A percentile compares a stretch with the other conserved stretches of the same genome.
Evolutionary conservation across 2,329 filamentous ascomycete genomes (phyloP).

Genomic region (Fusarium lateritium): DNA sequence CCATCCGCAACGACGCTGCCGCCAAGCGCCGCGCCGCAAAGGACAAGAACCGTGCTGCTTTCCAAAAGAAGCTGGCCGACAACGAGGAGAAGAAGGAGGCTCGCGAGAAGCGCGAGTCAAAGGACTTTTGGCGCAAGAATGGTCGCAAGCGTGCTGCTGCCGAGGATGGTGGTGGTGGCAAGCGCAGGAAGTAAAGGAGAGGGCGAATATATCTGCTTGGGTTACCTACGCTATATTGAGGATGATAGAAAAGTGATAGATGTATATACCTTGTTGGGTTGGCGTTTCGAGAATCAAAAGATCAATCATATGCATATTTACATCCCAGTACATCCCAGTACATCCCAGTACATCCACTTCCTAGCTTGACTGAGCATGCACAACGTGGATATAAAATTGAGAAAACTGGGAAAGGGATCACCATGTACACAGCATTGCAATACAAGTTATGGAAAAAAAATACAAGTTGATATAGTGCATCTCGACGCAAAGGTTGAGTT

Average conservation of each 20-base stretch:
- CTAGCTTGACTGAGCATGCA: too few species aligned
- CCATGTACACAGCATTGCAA: too few species aligned
- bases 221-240: constrained; percentile 2
- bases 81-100: constrained; percentile 87
- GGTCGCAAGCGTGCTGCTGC: constrained; percentile 75
- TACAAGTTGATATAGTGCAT: constrained; percentile 44
- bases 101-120: constrained; percentile 90
- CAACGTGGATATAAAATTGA: too few species aligned
- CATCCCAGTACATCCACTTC: neutral
- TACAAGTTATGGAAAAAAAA: constrained; percentile 9
- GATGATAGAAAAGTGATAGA: constrained; percentile 31
- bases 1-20: constrained; percentile 89
- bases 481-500: constrained; percentile 39
- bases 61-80: constrained; percentile 86
- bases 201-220: neutral
- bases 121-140: constrained; percentile 94
- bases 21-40: constrained; percentile 88
- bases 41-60: constrained; percentile 85
- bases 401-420: neutral
- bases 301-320: constrained; percentile 19
- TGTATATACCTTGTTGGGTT: constrained; percentile 46
- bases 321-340: neutral
- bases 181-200: constrained; percentile 51
- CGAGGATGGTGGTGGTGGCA: constrained; percentile 58
- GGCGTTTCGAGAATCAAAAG: constrained; percentile 46